Evolutionary conservation across 441 rosid species (phyloP).

Genomic region (Iberis amara): DNA sequence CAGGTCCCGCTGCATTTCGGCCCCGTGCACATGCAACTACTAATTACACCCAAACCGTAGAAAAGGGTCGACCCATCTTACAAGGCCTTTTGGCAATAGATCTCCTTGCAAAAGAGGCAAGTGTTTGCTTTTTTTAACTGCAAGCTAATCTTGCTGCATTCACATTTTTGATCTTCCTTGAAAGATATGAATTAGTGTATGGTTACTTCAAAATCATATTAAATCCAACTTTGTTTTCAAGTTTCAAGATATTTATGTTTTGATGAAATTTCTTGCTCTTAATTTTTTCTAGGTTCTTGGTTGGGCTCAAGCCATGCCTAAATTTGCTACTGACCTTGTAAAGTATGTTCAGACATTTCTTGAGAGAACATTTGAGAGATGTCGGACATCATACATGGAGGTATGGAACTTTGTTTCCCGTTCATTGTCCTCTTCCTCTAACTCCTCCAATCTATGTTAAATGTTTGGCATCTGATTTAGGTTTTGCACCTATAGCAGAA

Average conservation of each 20-base stretch:
- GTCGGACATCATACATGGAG: slow-evolving; percentile 97
- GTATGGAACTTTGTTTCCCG: slow-evolving; percentile 35
- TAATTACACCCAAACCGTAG: slow-evolving; percentile 61
- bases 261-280: slow-evolving; percentile 24
- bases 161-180: slow-evolving; percentile 9
- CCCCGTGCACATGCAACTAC: slow-evolving; percentile 68
- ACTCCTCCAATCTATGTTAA: slow-evolving; percentile 11
- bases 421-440: slow-evolving; percentile 14
- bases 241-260: slow-evolving; percentile 21
- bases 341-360: slow-evolving; percentile 91
- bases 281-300: slow-evolving; percentile 65
- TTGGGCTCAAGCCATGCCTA: slow-evolving; percentile 99
- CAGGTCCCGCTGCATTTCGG: slow-evolving; percentile 98
- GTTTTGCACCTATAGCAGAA: slow-evolving; percentile 21
- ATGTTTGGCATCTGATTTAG: slow-evolving; percentile 23
- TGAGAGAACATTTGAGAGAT: slow-evolving; percentile 96
- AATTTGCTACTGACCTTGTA: slow-evolving; percentile 86
- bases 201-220: slow-evolving; percentile 11
- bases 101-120: slow-evolving; percentile 90
- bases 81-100: slow-evolving; percentile 96
- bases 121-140: slow-evolving; percentile 28
- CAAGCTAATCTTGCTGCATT: slow-evolving; percentile 21
- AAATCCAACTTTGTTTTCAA: slow-evolving; percentile 2
- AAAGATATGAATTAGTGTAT: slow-evolving; percentile 3
- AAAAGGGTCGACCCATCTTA: slow-evolving; percentile 94